Evolutionary conservation across 2,329 filamentous ascomycete genomes (phyloP).

Genomic region (Fusarium sp.): DNA sequence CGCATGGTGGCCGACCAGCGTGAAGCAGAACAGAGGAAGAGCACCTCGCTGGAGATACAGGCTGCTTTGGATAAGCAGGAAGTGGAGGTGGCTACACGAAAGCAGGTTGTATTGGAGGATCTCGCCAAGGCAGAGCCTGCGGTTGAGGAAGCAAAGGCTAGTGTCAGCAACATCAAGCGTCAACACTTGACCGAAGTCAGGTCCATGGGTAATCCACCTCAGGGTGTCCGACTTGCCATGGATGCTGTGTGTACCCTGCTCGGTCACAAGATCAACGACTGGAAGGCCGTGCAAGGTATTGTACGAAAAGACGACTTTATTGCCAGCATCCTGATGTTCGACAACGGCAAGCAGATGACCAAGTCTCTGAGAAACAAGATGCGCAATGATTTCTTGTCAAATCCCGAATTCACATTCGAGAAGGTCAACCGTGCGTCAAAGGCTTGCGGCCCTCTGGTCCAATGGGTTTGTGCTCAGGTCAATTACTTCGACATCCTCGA

Average conservation of each 20-base stretch:
- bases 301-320: slow-evolving; percentile 97
- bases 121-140: slow-evolving; percentile 92
- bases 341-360: slow-evolving; percentile 97
- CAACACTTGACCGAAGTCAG: slow-evolving; percentile 97
- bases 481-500: slow-evolving; percentile 98
- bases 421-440: slow-evolving; percentile 96
- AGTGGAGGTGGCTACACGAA: slow-evolving; percentile 83
- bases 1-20: slow-evolving; percentile 97
- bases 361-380: slow-evolving; percentile 84
- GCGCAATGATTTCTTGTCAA: slow-evolving; percentile 90
- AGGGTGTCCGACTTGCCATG: slow-evolving; percentile 89
- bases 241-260: slow-evolving; percentile 97
- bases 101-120: slow-evolving; percentile 87
- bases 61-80: slow-evolving; percentile 89
- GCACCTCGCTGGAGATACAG: slow-evolving; percentile 89
- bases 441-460: slow-evolving; percentile 94
- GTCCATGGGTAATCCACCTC: slow-evolving; percentile 93
- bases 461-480: slow-evolving; percentile 97
- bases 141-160: slow-evolving; percentile 91
- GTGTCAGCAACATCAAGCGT: slow-evolving; percentile 98
- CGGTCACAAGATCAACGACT: slow-evolving; percentile 88
- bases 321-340: slow-evolving; percentile 95
- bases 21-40: slow-evolving; percentile 92
- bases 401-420: slow-evolving; percentile 96
- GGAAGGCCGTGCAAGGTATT: slow-evolving; percentile 91